phyloP scores from a whole-genome alignment of 805 yeast genomes.

The Starmerella lactis-condensi region DNA sequence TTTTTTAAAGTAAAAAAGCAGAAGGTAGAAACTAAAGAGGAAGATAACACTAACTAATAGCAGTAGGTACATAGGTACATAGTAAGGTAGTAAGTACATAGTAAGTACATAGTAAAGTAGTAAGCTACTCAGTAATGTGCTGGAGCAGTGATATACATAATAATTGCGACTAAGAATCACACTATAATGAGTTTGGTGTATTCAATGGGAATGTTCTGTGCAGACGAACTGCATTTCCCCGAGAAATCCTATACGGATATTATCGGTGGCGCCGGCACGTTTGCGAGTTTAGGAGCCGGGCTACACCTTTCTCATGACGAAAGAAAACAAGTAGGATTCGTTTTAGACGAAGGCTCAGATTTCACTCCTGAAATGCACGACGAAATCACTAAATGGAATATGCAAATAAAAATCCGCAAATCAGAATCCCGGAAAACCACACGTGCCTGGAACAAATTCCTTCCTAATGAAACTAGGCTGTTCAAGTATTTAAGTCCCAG shows the following conservation, averaged over 20 bases:
- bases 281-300: conserved; percentile 57
- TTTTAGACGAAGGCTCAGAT: conserved; percentile 65
- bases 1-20: neutral
- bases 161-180: too few relatives aligned
- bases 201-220: conserved; percentile 74
- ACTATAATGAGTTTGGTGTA: conserved; percentile 26
- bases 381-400: conserved; percentile 39
- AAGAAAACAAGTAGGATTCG: conserved; percentile 35
- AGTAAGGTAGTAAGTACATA: too few relatives aligned
- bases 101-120: too few relatives aligned
- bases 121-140: too few relatives aligned
- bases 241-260: conserved; percentile 28
- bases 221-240: conserved; percentile 56
- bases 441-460: conserved; percentile 64
- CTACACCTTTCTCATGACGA: conserved; percentile 26
- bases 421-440: conserved; percentile 45
- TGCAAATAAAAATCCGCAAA: conserved; percentile 39
- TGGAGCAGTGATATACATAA: too few relatives aligned
- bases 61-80: too few relatives aligned
- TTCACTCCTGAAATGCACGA: conserved; percentile 36
- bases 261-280: conserved; percentile 84
- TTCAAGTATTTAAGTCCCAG: conserved; percentile 50
- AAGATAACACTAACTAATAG: neutral
- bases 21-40: conserved; percentile 1
- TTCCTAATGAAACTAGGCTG: conserved; percentile 37